These are phyloP conservation scores for Plicaturopsis crispa DNA, from an alignment of 768 basidiomycete species.

Conservation along the genomic window DNA sequence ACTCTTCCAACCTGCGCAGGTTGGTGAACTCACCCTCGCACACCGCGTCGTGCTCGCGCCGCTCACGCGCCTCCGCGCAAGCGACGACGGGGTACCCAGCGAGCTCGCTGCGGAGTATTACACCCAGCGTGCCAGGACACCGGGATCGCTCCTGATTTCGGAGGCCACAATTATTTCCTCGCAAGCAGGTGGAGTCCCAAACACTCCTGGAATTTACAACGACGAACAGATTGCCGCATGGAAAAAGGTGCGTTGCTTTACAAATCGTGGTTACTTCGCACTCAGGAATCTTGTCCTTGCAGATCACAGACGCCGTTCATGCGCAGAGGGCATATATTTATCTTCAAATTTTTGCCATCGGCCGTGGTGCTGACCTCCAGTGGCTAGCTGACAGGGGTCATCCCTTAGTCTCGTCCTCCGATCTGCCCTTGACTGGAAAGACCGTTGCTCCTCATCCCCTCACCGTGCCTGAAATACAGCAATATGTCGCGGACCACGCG, in stretches of 20 bases:
- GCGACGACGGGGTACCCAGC: slow-evolving; percentile 15
- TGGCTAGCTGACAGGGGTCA: slow-evolving; percentile 12
- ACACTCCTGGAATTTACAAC: slow-evolving; percentile 42
- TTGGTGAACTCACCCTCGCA: slow-evolving; percentile 32
- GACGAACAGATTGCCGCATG: slow-evolving; percentile 42
- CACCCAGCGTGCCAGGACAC: slow-evolving; percentile 23
- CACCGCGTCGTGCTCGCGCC: slow-evolving; percentile 53
- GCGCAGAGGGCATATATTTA: slow-evolving; percentile 32
- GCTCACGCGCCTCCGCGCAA: slow-evolving; percentile 37
- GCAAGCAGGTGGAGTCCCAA: slow-evolving; percentile 20
- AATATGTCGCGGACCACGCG: slow-evolving; percentile 42
- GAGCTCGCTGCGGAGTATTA: slow-evolving; percentile 28
- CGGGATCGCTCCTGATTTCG: slow-evolving; percentile 35
- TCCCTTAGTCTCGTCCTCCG: slow-evolving; percentile 10
- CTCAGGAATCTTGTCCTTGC: background rate
- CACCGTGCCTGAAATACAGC: slow-evolving; percentile 38
- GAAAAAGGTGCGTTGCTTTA: slow-evolving; percentile 40
- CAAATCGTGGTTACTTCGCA: background rate
- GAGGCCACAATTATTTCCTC: slow-evolving; percentile 35
- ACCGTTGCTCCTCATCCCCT: slow-evolving; percentile 29
- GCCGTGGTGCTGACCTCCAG: slow-evolving; percentile 18
- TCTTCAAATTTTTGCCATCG: slow-evolving; percentile 40
- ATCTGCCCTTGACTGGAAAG: slow-evolving; percentile 4
- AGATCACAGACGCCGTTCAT: slow-evolving; percentile 35
- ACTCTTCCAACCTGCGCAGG: slow-evolving; percentile 40